phyloP scores from a whole-genome alignment of 2,329 filamentous ascomycete genomes.

The Amesomyces nigricolor region DNA sequence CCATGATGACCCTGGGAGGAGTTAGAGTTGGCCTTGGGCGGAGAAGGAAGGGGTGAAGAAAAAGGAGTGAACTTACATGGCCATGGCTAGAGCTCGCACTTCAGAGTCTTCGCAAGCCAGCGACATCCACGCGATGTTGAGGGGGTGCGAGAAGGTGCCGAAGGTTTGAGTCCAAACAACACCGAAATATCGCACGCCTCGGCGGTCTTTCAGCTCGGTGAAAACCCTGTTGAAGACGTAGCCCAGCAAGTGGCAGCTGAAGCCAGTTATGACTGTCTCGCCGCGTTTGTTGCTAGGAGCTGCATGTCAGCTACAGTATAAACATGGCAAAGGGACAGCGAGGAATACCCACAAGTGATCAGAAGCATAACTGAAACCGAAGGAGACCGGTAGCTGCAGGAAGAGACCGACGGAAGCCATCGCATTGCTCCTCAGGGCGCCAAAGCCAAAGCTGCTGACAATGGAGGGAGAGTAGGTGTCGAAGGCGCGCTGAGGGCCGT shows the following conservation, averaged over 20 bases:
- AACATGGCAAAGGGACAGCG: neutral
- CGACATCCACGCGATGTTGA: constrained; percentile 57
- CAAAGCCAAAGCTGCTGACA: constrained; percentile 48
- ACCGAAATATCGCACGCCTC: constrained; percentile 46
- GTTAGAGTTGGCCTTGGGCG: neutral
- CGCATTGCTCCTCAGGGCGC: constrained; percentile 44
- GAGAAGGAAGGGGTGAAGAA: neutral
- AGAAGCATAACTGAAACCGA: constrained; percentile 46
- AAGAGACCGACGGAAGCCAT: constrained; percentile 50
- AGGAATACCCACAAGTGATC: constrained; percentile 42
- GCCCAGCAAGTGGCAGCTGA: constrained; percentile 44
- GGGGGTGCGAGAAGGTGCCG: constrained; percentile 48
- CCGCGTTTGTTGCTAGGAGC: constrained; percentile 40
- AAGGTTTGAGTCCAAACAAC: constrained; percentile 52
- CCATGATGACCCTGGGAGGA: constrained; percentile 48
- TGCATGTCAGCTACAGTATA: neutral
- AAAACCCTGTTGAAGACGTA: constrained; percentile 51
- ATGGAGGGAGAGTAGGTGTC: constrained; percentile 51
- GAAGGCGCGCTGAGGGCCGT: constrained; percentile 43
- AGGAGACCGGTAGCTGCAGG: constrained; percentile 47
- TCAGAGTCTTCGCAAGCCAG: constrained; percentile 51
- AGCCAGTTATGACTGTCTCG: constrained; percentile 46
- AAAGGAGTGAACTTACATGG: constrained; percentile 35
- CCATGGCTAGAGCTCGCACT: constrained; percentile 54
- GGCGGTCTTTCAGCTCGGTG: constrained; percentile 36